Base-by-base conservation (phyloP, 768 basidiomycete genomes). In the Suillus discolor region DNA sequence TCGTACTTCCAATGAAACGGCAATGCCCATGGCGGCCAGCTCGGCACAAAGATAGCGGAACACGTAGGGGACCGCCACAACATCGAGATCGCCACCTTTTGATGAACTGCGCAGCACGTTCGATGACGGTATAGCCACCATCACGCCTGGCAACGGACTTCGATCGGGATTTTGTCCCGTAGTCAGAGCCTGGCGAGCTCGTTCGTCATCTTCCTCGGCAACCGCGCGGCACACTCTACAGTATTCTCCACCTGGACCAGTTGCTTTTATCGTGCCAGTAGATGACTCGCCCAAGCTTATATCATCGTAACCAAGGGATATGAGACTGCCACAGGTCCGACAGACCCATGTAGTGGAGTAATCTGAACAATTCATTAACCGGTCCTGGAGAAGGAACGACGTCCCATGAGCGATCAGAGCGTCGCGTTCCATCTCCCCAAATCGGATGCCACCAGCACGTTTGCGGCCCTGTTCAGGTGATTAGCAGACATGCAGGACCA, bases 341-440 rank as follows among this genome's bases (percentile, higher is more conserved):
- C 97, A 99, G 13, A 99, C 96, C 97, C 97, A 99, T 4, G 97
- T 94, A 0, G 96, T 99, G 34, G 97, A 98, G 78, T 99, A 99
- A 79, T 99, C 97, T 34, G 97, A 99, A 75, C 97, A 99, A 80
- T 99, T 99, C 97, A 99, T 99, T 74, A 99, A 81, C 65, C 97
- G 86, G 79, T 99, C 97, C 82, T 99, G 97, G 28, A 99, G 87
- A 47, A 99, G 84, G 89, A 97, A 99, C 2, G 96, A 96, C 16
- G 97, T 97, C 54, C 97, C 97, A 78, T 99, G 97, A 4, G 97
- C 97, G 70, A 99, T 96, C 61, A 99, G 86, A 13, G 97, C 97
- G 75, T 99, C 97, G 62, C 97, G 92, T 79, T 99, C 97, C 97
- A 99, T 99, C 82, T 99, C 97, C 71, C 97, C 97, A 75, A 99